A percentile compares a stretch with the other conserved stretches of the same genome.
These are phyloP conservation scores for Myxozyma nipponensis DNA, from an alignment of 805 yeast species.

Conservation along the genomic window DNA sequence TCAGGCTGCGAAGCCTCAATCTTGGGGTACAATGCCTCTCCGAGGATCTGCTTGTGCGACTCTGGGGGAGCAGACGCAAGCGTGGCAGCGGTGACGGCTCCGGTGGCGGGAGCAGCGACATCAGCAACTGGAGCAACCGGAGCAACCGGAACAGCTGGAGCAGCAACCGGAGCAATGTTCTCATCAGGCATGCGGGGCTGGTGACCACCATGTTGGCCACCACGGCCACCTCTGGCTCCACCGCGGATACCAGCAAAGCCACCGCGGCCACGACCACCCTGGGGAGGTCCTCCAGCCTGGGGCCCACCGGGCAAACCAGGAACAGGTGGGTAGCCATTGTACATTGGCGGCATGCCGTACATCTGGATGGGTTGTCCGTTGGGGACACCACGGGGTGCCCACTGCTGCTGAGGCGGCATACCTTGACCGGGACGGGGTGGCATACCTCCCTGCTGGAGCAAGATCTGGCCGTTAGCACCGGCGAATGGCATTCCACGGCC, in stretches of 20 bases:
- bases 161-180: slow-evolving; percentile 7
- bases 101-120: slow-evolving; percentile 31
- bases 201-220: slow-evolving; percentile 27
- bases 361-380: slow-evolving; percentile 84
- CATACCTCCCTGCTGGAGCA: slow-evolving; percentile 36
- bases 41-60: slow-evolving; percentile 94
- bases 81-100: slow-evolving; percentile 39
- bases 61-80: slow-evolving; percentile 65
- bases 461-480: slow-evolving; percentile 39
- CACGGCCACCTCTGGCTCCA: slow-evolving; percentile 31
- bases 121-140: slow-evolving; percentile 17
- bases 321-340: slow-evolving; percentile 69
- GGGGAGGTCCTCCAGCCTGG: slow-evolving; percentile 35
- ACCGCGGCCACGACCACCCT: slow-evolving; percentile 21
- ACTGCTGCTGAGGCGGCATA: slow-evolving; percentile 39
- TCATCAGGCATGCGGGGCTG: slow-evolving; percentile 19
- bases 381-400: slow-evolving; percentile 53
- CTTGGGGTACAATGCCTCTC: slow-evolving; percentile 95
- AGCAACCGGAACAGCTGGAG: slow-evolving; percentile 12
- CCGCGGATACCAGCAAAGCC: slow-evolving; percentile 12
- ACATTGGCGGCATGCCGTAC: slow-evolving; percentile 75
- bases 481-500: slow-evolving; percentile 60
- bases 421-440: slow-evolving; percentile 37
- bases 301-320: slow-evolving; percentile 48
- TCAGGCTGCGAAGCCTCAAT: slow-evolving; percentile 83